Evolutionary conservation across 495 filamentous ascomycete species (phyloP).

Genomic region (Lindgomyces ingoldianus): DNA sequence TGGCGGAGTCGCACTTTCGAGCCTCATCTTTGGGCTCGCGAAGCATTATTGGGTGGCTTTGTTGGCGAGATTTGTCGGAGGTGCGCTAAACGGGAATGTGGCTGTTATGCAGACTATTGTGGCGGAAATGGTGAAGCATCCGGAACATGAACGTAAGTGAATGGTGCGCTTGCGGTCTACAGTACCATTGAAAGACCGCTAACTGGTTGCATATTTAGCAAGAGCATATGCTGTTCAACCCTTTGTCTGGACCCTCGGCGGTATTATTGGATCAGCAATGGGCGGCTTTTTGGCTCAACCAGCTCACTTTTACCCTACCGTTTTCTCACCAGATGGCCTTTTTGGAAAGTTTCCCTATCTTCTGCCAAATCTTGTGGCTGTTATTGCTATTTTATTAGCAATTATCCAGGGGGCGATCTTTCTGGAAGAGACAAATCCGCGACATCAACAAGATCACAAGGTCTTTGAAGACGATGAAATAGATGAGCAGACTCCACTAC

Average conservation of each 20-base stretch:
- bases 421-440: constrained; percentile 35
- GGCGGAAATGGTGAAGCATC: constrained; percentile 36
- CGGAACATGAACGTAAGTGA: constrained; percentile 38
- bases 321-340: constrained; percentile 29
- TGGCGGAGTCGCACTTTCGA: constrained; percentile 29
- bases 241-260: constrained; percentile 38
- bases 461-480: neutral
- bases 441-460: constrained; percentile 7
- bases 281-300: constrained; percentile 39
- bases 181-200: too few species aligned
- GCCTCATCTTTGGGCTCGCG: constrained; percentile 34
- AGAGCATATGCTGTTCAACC: constrained; percentile 36
- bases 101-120: constrained; percentile 40
- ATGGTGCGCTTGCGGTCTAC: too few species aligned
- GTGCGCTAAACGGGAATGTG: constrained; percentile 39
- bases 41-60: constrained; percentile 35
- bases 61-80: constrained; percentile 31
- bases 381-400: constrained; percentile 25
- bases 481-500: constrained; percentile 31
- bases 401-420: constrained; percentile 37
- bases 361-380: constrained; percentile 35
- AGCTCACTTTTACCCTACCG: constrained; percentile 27
- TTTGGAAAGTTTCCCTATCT: constrained; percentile 38
- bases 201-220: constrained; percentile 18
- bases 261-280: constrained; percentile 39